A percentile compares a stretch with the other conserved stretches of the same genome.
Conservation (phyloP, 805 yeast genomes). For the Monosporozyma aerobia region DNA sequence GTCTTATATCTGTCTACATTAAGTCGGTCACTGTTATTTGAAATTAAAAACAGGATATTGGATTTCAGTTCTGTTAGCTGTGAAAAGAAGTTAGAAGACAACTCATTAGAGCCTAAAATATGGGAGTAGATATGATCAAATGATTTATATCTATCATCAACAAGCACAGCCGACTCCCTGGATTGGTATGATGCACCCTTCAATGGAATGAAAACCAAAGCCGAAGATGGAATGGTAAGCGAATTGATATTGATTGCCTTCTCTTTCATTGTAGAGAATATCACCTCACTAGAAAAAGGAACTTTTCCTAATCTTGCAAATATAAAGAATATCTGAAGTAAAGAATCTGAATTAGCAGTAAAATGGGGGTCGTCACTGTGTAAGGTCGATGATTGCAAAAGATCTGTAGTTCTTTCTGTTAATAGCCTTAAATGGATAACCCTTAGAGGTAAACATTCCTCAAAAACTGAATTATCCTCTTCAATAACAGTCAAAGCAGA, state of each 20-base stretch:
- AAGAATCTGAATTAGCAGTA: constrained; percentile 23
- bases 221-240: constrained; percentile 9
- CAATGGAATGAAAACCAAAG: constrained; percentile 19
- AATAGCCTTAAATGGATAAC: constrained; percentile 43
- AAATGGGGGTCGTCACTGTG: constrained; percentile 21
- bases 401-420: constrained; percentile 60
- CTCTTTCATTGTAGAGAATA: constrained; percentile 25
- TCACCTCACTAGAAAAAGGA: constrained; percentile 64
- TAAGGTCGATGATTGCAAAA: constrained; percentile 52
- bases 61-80: constrained; percentile 14
- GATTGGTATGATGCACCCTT: constrained; percentile 21
- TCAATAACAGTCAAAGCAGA: constrained; percentile 13
- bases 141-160: constrained; percentile 16
- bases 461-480: constrained; percentile 19
- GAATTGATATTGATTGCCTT: constrained; percentile 20
- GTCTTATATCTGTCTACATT: constrained; percentile 16
- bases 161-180: constrained; percentile 10
- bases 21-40: constrained; percentile 18
- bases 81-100: constrained; percentile 21
- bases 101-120: constrained; percentile 24
- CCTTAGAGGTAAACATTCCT: constrained; percentile 14
- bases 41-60: constrained; percentile 17
- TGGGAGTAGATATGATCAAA: constrained; percentile 24
- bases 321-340: constrained; percentile 29
- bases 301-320: constrained; percentile 31